Evolutionary conservation across 352 stramenopile genomes (phyloP).

Genomic region (Phytophthora multivora): DNA sequence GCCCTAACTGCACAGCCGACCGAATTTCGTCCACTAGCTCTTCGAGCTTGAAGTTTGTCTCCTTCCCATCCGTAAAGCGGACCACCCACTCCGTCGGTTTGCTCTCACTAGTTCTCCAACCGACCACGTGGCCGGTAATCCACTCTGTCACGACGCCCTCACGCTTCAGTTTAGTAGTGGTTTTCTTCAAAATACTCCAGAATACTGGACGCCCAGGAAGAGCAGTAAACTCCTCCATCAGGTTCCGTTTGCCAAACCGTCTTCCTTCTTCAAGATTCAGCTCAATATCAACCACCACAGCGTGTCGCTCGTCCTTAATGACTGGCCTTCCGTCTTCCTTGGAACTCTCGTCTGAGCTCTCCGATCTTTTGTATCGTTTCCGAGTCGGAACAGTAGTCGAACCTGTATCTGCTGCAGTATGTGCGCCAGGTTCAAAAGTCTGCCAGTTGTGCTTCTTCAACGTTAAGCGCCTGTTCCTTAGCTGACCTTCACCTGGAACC

Average conservation of each 20-base stretch:
- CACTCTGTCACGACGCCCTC: slow-evolving; percentile 22
- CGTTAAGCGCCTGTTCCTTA: slow-evolving; percentile 25
- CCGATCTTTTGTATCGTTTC: not conserved
- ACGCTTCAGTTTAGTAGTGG: slow-evolving; percentile 11
- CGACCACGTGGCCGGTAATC: slow-evolving; percentile 29
- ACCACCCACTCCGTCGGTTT: slow-evolving; percentile 25
- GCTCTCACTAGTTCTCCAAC: slow-evolving; percentile 21
- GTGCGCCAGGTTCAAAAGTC: not conserved
- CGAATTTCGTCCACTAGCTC: slow-evolving; percentile 31
- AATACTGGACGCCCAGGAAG: slow-evolving; percentile 30
- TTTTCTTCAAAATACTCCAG: slow-evolving; percentile 34
- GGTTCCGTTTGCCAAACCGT: slow-evolving; percentile 21
- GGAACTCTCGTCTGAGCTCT: slow-evolving; percentile 4
- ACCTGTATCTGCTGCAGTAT: not conserved
- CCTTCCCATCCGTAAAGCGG: slow-evolving; percentile 26
- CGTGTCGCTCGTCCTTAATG: not conserved
- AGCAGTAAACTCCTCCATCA: slow-evolving; percentile 29
- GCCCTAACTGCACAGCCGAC: slow-evolving; percentile 9
- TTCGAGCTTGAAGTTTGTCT: slow-evolving; percentile 17
- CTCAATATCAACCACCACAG: not conserved
- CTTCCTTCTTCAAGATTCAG: slow-evolving; percentile 1
- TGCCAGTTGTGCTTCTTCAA: slow-evolving; percentile 18
- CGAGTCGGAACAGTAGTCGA: not conserved
- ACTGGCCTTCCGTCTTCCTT: not conserved
- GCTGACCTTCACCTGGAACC: slow-evolving; percentile 13